Percentiles rank a stretch among this genome's conserved stretches.
phyloP scores from a whole-genome alignment of 768 basidiomycete species.

The Xerocomellus chrysenteron region DNA sequence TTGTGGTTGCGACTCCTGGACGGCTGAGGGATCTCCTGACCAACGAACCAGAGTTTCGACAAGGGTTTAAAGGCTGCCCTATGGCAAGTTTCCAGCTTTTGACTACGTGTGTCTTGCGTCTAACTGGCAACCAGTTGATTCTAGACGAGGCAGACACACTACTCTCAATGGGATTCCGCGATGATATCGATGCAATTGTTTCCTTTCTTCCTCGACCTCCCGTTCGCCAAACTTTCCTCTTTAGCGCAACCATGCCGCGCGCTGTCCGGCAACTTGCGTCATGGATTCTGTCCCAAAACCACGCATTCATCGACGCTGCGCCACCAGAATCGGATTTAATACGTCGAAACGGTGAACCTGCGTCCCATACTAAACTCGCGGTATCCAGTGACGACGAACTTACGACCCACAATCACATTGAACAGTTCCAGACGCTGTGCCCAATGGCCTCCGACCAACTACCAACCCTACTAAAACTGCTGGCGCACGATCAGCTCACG shows the following conservation, averaged over 20 bases:
- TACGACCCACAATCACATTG: slow-evolving; percentile 71
- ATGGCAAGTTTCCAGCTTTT: slow-evolving; percentile 45
- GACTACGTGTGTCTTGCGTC: neutral
- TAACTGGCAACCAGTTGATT: slow-evolving; percentile 56
- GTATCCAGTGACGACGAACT: slow-evolving; percentile 8
- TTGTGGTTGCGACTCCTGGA: slow-evolving; percentile 91
- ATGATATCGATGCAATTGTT: slow-evolving; percentile 76
- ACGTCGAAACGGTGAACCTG: neutral
- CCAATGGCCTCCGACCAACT: slow-evolving; percentile 65
- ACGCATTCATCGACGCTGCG: slow-evolving; percentile 74
- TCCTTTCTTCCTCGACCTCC: slow-evolving; percentile 58
- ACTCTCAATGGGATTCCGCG: slow-evolving; percentile 89
- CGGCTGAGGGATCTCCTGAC: slow-evolving; percentile 73
- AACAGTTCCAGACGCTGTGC: slow-evolving; percentile 81
- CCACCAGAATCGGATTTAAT: slow-evolving; percentile 46
- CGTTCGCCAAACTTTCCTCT: slow-evolving; percentile 85
- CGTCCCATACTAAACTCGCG: neutral
- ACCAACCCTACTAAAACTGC: slow-evolving; percentile 72
- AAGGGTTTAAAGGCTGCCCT: slow-evolving; percentile 52
- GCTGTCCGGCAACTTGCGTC: slow-evolving; percentile 71
- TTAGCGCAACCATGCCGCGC: slow-evolving; percentile 82
- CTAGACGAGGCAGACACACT: slow-evolving; percentile 93
- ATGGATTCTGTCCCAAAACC: slow-evolving; percentile 54
- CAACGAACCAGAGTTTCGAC: slow-evolving; percentile 53
- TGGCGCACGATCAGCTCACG: slow-evolving; percentile 84